A percentile compares a stretch with the other conserved stretches of the same genome.
These are phyloP conservation scores for Cyclotella sp. DNA, from an alignment of 108 stramenopile genomes.

Conservation along the genomic window DNA sequence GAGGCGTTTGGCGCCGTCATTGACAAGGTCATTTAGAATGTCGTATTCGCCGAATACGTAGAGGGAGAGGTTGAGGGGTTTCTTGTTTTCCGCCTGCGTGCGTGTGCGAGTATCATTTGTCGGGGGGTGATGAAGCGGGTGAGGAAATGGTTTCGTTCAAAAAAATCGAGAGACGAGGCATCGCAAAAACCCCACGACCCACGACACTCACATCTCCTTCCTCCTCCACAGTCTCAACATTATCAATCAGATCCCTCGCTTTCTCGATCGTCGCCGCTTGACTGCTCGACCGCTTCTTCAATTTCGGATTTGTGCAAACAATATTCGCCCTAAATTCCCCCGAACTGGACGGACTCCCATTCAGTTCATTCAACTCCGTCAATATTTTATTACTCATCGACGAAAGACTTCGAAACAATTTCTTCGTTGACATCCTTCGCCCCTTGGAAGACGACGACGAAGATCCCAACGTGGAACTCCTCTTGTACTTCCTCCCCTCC, in stretches of 20 bases:
- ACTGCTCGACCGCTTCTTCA: slow-evolving; percentile 65
- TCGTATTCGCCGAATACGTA: slow-evolving; percentile 85
- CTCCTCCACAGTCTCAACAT: slow-evolving; percentile 21
- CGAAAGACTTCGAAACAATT: slow-evolving; percentile 17
- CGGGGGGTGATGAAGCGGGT: no score
- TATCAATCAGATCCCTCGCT: slow-evolving; percentile 86
- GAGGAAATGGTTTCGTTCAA: no score
- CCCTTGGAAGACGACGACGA: neutral
- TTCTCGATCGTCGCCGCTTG: slow-evolving; percentile 88
- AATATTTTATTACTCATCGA: slow-evolving; percentile 4
- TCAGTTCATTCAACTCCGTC: slow-evolving; percentile 14
- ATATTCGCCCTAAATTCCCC: neutral
- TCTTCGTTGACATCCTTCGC: neutral
- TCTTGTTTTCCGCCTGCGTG: slow-evolving; percentile 60
- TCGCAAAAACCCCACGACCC: no score
- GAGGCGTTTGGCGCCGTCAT: slow-evolving; percentile 85
- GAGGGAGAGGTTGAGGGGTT: slow-evolving; percentile 74
- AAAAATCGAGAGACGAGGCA: no score
- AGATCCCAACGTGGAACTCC: neutral
- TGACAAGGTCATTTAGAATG: slow-evolving; percentile 84
- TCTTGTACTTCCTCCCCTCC: neutral
- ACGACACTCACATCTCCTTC: neutral
- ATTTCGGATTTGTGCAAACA: slow-evolving; percentile 8
- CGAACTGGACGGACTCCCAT: neutral
- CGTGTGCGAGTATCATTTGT: no score